Conservation (phyloP, 2,329 filamentous ascomycete genomes). For the Penicillium sp. region DNA sequence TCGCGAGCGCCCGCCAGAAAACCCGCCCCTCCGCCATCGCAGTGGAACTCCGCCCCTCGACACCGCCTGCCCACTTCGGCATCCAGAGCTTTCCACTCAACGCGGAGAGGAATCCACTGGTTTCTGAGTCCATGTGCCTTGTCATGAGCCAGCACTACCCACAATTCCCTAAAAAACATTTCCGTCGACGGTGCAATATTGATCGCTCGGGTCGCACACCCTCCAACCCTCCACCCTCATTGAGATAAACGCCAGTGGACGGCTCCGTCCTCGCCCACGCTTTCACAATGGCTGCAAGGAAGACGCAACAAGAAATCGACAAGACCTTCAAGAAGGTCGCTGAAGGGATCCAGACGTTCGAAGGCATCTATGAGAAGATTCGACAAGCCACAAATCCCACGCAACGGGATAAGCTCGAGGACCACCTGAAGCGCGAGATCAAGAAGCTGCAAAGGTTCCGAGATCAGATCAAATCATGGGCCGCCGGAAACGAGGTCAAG, state of each 20-base stretch:
- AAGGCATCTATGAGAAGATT: slow-evolving; percentile 97
- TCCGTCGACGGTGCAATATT: slow-evolving; percentile 8
- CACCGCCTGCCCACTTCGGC: slow-evolving; percentile 24
- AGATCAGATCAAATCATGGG: slow-evolving; percentile 99
- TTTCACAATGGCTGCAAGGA: slow-evolving; percentile 80
- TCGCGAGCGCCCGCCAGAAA: neutral
- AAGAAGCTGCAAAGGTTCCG: slow-evolving; percentile 98
- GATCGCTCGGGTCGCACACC: slow-evolving; percentile 7
- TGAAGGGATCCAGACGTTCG: slow-evolving; percentile 89
- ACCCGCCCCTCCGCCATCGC: slow-evolving; percentile 2
- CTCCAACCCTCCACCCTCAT: slow-evolving; percentile 14
- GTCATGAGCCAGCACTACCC: slow-evolving; percentile 5
- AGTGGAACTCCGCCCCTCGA: slow-evolving; percentile 8
- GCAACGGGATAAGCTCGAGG: slow-evolving; percentile 97
- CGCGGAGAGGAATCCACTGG: slow-evolving; percentile 18
- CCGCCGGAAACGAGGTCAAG: slow-evolving; percentile 97
- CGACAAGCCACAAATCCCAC: slow-evolving; percentile 87
- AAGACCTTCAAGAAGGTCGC: slow-evolving; percentile 99
- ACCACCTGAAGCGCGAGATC: slow-evolving; percentile 98
- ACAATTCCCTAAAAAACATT: neutral
- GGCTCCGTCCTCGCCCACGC: slow-evolving; percentile 25
- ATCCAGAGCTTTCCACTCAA: slow-evolving; percentile 23
- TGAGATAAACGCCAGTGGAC: slow-evolving; percentile 22
- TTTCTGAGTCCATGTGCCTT: slow-evolving; percentile 14
- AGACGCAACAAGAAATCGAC: slow-evolving; percentile 96